A percentile compares a stretch with the other conserved stretches of the same genome.
phyloP scores from a whole-genome alignment of 768 basidiomycete genomes.

The Suillus tomentosus region DNA sequence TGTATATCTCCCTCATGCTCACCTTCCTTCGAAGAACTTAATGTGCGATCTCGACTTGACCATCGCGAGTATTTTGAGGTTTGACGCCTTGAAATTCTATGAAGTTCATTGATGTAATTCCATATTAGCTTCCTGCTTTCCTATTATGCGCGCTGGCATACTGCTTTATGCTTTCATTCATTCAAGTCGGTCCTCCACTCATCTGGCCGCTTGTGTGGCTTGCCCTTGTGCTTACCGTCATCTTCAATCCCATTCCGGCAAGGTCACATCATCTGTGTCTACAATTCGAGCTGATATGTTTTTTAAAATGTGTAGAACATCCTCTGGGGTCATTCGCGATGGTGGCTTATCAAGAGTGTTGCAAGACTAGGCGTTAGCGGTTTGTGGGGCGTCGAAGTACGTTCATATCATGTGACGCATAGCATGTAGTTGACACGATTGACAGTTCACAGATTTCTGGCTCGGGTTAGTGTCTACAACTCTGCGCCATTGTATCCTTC shows the following conservation, averaged over 20 bases:
- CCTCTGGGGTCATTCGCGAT: slow-evolving; percentile 45
- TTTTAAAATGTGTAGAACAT: slow-evolving; percentile 44
- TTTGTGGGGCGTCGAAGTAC: slow-evolving; percentile 71
- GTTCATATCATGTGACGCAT: slow-evolving; percentile 7
- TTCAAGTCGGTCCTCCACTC: no score
- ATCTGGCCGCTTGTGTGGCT: slow-evolving; percentile 40
- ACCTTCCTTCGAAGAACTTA: no score
- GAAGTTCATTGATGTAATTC: no score
- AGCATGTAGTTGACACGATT: slow-evolving; percentile 15
- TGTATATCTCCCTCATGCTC: no score
- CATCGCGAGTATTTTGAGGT: no score
- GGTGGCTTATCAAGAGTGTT: slow-evolving; percentile 75
- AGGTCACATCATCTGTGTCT: slow-evolving; percentile 10
- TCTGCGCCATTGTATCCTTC: background rate
- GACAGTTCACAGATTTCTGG: slow-evolving; percentile 86
- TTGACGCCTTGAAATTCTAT: no score
- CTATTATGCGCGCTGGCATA: no score
- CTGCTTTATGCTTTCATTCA: no score
- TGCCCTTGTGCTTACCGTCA: slow-evolving; percentile 51
- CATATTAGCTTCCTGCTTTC: no score
- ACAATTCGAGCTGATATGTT: background rate
- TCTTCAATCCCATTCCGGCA: slow-evolving; percentile 79
- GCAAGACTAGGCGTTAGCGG: slow-evolving; percentile 71
- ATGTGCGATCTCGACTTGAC: no score
- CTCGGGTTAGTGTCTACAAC: slow-evolving; percentile 57